These are phyloP conservation scores for Oryza brachyantha DNA, from an alignment of 176 grass and related monocot genomes.

Conservation along the genomic window DNA sequence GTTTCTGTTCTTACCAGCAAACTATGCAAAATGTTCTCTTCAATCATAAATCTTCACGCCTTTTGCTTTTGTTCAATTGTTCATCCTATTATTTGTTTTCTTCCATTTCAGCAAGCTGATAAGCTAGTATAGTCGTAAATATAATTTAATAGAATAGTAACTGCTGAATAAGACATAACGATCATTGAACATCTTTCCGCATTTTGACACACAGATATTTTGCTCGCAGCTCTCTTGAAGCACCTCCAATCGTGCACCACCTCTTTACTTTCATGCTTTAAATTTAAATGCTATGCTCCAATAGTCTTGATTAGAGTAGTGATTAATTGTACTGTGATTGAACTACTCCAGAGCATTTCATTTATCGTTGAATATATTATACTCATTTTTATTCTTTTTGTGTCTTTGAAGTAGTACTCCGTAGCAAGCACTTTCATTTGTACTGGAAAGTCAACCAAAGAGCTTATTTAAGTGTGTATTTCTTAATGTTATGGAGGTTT, in stretches of 20 bases:
- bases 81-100: slow-evolving; percentile 1
- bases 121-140: background rate
- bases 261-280: background rate
- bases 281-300: background rate
- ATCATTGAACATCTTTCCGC: background rate
- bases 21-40: background rate
- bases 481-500: slow-evolving; percentile 21
- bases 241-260: background rate
- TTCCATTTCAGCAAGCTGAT: slow-evolving; percentile 1
- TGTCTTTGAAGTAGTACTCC: background rate
- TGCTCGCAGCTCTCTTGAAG: background rate
- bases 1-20: background rate
- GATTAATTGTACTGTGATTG: background rate
- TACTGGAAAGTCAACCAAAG: slow-evolving; percentile 6
- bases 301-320: background rate
- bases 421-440: background rate
- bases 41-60: background rate
- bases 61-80: background rate
- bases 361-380: background rate
- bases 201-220: background rate
- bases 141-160: slow-evolving; percentile 20
- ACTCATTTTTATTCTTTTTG: background rate
- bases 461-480: background rate
- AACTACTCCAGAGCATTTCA: background rate
- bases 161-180: background rate